Conservation (phyloP, 2,329 filamentous ascomycete genomes). For the Aspergillus sp. region DNA sequence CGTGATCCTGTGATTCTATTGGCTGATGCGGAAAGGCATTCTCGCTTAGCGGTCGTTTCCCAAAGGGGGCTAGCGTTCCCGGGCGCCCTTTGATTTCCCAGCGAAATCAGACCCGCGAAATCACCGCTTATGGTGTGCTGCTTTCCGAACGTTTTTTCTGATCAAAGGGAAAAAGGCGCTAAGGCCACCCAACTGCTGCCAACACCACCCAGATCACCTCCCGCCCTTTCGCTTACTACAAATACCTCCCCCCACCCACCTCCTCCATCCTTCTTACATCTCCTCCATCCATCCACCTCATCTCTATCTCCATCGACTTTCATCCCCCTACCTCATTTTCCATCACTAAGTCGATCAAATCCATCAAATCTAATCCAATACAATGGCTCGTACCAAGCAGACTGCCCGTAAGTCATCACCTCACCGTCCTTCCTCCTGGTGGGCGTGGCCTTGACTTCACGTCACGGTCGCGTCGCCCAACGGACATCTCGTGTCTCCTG, state of each 20-base stretch:
- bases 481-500: slow-evolving; percentile 16
- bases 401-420: slow-evolving; percentile 47
- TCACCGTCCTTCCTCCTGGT: slow-evolving; percentile 19
- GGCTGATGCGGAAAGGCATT: slow-evolving; percentile 17
- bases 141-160: slow-evolving; percentile 32
- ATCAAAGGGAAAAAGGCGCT: slow-evolving; percentile 27
- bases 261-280: slow-evolving; percentile 37
- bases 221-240: slow-evolving; percentile 33
- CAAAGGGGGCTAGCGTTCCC: slow-evolving; percentile 11
- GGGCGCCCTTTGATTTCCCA: slow-evolving; percentile 23
- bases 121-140: slow-evolving; percentile 30
- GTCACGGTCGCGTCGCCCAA: slow-evolving; percentile 17
- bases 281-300: slow-evolving; percentile 19
- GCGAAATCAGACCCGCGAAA: slow-evolving; percentile 27
- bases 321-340: slow-evolving; percentile 27
- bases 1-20: slow-evolving; percentile 39
- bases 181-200: slow-evolving; percentile 24
- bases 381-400: slow-evolving; percentile 54
- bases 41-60: slow-evolving; percentile 33
- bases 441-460: slow-evolving; percentile 7
- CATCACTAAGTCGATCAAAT: slow-evolving; percentile 27
- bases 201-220: slow-evolving; percentile 33
- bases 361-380: slow-evolving; percentile 28
- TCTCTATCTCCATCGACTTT: slow-evolving; percentile 23
- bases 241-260: slow-evolving; percentile 42